Percentiles rank a stretch among this genome's conserved stretches.
Evolutionary conservation across 2,329 filamentous ascomycete species (phyloP).

Genomic region (Drechslerella coelobrocha): DNA sequence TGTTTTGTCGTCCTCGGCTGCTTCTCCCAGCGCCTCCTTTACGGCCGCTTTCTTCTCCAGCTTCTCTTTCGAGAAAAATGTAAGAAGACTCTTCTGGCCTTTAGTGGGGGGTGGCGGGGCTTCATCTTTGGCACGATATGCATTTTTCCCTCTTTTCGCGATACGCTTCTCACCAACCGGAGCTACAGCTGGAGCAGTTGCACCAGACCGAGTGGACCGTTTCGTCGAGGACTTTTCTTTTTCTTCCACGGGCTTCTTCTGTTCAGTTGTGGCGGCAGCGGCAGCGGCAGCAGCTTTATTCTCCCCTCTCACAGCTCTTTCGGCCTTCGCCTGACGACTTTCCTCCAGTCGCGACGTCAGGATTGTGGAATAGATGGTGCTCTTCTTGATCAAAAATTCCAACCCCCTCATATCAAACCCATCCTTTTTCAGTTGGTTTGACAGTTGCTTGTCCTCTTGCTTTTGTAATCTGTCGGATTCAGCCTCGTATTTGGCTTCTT

Average conservation of each 20-base stretch:
- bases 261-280: too few relatives aligned
- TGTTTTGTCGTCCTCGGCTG: conserved; percentile 61
- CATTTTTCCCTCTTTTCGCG: conserved; percentile 55
- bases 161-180: conserved; percentile 12
- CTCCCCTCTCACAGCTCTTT: conserved; percentile 35
- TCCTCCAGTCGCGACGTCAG: conserved; percentile 56
- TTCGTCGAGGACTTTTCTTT: conserved; percentile 41
- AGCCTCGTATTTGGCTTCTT: conserved; percentile 43
- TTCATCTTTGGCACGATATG: background rate
- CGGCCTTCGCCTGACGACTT: conserved; percentile 50
- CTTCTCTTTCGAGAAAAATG: conserved; percentile 69
- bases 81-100: conserved; percentile 62
- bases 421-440: conserved; percentile 32
- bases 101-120: conserved; percentile 48
- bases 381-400: conserved; percentile 54
- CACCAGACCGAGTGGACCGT: conserved; percentile 43
- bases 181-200: conserved; percentile 11
- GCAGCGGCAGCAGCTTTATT: conserved; percentile 19
- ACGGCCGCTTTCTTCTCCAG: conserved; percentile 64
- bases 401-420: conserved; percentile 51
- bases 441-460: conserved; percentile 40
- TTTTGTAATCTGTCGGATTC: conserved; percentile 39
- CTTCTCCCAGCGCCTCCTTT: conserved; percentile 66
- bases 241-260: conserved; percentile 33
- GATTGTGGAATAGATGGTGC: conserved; percentile 54